A percentile compares a stretch with the other conserved stretches of the same genome.
Evolutionary conservation across 2,329 filamentous ascomycete species (phyloP).

Genomic region (Sordariomycetes sp.): DNA sequence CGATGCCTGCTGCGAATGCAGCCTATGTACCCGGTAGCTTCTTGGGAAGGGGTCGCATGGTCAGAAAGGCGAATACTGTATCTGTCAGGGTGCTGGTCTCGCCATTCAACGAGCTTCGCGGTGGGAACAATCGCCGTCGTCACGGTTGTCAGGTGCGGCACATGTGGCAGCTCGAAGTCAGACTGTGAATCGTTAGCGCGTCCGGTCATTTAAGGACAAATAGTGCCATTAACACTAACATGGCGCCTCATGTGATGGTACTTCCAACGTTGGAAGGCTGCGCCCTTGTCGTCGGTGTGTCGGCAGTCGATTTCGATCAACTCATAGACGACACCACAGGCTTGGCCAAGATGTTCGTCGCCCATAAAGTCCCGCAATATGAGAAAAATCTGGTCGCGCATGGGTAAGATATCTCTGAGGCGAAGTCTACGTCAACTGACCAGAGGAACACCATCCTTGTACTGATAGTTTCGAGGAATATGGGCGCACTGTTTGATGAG

Average conservation of each 20-base stretch:
- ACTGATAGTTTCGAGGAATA: conserved; percentile 35
- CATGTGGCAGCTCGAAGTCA: conserved; percentile 33
- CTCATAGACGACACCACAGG: conserved; percentile 35
- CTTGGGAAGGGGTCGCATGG: conserved; percentile 17
- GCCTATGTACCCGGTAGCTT: conserved; percentile 16
- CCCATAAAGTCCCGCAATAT: conserved; percentile 32
- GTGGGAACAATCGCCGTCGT: conserved; percentile 31
- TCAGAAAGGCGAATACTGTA: conserved; percentile 31
- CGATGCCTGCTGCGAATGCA: conserved; percentile 27
- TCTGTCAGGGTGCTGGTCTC: conserved; percentile 23
- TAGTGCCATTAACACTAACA: too few species aligned
- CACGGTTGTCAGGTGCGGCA: conserved; percentile 36
- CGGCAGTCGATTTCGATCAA: conserved; percentile 35
- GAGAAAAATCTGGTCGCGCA: conserved; percentile 26
- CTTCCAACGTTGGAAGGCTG: conserved; percentile 36
- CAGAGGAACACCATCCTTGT: conserved; percentile 32
- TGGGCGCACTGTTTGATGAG: conserved; percentile 32
- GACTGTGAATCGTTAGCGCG: too few species aligned
- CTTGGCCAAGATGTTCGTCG: conserved; percentile 32
- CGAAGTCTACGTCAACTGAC: conserved; percentile 13
- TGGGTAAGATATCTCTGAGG: background rate
- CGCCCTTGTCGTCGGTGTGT: conserved; percentile 32
- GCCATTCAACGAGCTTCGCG: conserved; percentile 23
- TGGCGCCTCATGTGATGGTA: conserved; percentile 33
- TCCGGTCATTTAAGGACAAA: too few species aligned